These are phyloP conservation scores for Cladosporium phlei DNA, from an alignment of 2,329 filamentous ascomycete genomes.

Conservation along the genomic window DNA sequence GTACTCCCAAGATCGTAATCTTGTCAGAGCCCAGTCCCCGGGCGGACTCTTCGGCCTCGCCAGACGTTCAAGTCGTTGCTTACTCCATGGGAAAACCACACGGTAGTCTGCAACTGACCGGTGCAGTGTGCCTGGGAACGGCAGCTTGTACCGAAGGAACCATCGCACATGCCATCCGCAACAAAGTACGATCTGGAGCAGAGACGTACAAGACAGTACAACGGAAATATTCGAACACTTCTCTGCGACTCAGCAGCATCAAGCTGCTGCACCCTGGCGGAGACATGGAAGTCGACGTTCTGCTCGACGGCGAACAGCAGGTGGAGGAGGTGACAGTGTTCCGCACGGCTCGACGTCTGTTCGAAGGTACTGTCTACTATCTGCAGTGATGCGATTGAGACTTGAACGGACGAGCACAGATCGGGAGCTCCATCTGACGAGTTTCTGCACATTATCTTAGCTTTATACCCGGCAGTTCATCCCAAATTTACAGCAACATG, in stretches of 20 bases:
- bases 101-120: constrained; percentile 32
- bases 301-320: constrained; percentile 17
- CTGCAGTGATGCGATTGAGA: constrained; percentile 12
- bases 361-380: constrained; percentile 23
- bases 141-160: constrained; percentile 30
- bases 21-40: constrained; percentile 17
- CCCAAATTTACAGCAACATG: too few relatives aligned
- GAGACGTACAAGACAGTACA: neutral
- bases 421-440: too few relatives aligned
- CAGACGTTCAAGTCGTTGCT: constrained; percentile 23
- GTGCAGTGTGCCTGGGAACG: constrained; percentile 30
- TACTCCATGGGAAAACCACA: constrained; percentile 33
- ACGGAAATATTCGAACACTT: neutral
- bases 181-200: neutral
- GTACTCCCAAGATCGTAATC: constrained; percentile 24
- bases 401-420: too few relatives aligned
- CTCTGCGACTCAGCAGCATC: constrained; percentile 10
- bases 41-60: neutral
- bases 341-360: constrained; percentile 21
- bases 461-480: too few relatives aligned
- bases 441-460: too few relatives aligned
- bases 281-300: constrained; percentile 26
- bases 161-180: constrained; percentile 21
- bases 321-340: constrained; percentile 25
- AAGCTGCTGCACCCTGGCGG: constrained; percentile 26